Conservation (phyloP, 2,329 filamentous ascomycete genomes). For the Hirsutella rhossiliensis region DNA sequence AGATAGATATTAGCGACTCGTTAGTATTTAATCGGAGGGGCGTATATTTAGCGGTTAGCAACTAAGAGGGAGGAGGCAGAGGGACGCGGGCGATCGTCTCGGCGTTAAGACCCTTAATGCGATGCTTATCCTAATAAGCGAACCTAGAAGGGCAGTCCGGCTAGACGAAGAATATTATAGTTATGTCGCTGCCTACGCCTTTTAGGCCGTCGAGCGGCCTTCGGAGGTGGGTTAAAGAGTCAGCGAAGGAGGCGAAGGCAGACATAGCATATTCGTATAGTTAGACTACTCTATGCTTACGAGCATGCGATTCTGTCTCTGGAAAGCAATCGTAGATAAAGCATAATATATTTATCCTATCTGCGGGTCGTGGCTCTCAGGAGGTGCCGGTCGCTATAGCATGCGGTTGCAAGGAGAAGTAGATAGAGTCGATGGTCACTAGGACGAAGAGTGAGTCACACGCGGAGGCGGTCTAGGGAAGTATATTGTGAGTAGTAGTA, state of each 20-base stretch:
- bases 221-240: too few species aligned
- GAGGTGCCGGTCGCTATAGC: too few species aligned
- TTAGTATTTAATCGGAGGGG: background rate
- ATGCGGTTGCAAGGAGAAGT: background rate
- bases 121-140: background rate
- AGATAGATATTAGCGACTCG: background rate
- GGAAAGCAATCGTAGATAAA: background rate
- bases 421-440: background rate
- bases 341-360: background rate
- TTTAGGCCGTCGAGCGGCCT: too few species aligned
- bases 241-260: background rate
- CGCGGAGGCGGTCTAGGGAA: too few species aligned
- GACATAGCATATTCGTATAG: background rate
- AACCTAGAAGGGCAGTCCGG: too few species aligned
- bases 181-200: too few species aligned
- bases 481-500: too few species aligned
- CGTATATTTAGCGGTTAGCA: background rate
- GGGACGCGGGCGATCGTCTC: too few species aligned
- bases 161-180: too few species aligned
- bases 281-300: background rate
- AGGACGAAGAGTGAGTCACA: background rate
- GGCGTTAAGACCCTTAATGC: too few species aligned
- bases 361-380: too few species aligned
- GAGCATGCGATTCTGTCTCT: background rate
- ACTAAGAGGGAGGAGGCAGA: too few species aligned